Conservation (phyloP, 2,329 filamentous ascomycete species). For the Amylocarpus encephaloides region DNA sequence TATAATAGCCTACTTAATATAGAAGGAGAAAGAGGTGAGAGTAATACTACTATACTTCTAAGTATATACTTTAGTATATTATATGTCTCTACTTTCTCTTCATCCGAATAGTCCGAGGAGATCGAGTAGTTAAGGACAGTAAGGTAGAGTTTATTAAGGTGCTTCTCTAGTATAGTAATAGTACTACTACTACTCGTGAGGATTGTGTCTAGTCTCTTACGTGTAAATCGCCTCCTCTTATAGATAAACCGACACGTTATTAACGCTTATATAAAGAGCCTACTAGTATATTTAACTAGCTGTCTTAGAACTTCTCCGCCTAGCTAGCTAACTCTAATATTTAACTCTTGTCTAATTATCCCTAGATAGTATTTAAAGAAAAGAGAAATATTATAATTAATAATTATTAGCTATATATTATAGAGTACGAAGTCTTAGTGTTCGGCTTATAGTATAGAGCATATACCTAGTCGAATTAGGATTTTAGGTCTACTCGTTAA, state of each 20-base stretch:
- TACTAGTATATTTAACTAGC: constrained; percentile 17
- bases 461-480: constrained; percentile 20
- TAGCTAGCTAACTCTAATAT: constrained; percentile 8
- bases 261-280: not conserved
- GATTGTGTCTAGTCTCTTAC: constrained; percentile 6
- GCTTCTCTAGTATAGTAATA: constrained; percentile 6
- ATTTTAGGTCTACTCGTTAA: constrained; percentile 28
- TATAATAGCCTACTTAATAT: constrained; percentile 8
- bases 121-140: constrained; percentile 10
- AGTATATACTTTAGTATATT: constrained; percentile 5
- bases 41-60: constrained; percentile 11
- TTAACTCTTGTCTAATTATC: constrained; percentile 6
- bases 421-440: constrained; percentile 22
- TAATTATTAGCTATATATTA: constrained; percentile 12
- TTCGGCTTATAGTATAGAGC: constrained; percentile 5
- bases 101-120: constrained; percentile 2
- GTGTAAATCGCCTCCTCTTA: constrained; percentile 5
- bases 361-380: constrained; percentile 9
- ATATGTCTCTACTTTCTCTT: constrained; percentile 10
- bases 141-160: constrained; percentile 14
- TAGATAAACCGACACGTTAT: constrained; percentile 12
- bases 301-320: constrained; percentile 5
- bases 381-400: constrained; percentile 21
- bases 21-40: constrained; percentile 7
- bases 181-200: constrained; percentile 3